Conservation (phyloP, 768 basidiomycete genomes). For the Leccinellum albellum region DNA sequence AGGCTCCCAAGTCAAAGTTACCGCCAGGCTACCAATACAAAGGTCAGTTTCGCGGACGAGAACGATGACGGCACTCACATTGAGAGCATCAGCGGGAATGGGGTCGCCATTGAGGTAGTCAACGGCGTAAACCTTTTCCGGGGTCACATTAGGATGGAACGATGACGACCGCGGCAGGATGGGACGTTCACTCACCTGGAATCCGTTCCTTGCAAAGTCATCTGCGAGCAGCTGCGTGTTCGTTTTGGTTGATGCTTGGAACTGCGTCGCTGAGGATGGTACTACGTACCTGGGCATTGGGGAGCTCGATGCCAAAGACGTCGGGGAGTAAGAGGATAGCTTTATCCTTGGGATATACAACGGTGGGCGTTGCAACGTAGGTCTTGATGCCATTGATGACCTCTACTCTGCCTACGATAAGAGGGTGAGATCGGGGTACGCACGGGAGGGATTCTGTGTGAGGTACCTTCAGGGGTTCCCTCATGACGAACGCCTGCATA, state of each 20-base stretch:
- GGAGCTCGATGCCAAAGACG: conserved; percentile 43
- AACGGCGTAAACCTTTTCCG: background rate
- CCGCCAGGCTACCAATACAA: background rate
- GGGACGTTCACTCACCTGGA: background rate
- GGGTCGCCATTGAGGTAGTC: conserved; percentile 30
- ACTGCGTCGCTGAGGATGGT: background rate
- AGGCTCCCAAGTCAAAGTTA: conserved; percentile 38
- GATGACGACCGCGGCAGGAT: no score
- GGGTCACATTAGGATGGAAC: background rate
- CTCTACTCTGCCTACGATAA: conserved; percentile 22
- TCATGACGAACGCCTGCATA: conserved; percentile 46
- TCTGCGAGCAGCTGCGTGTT: conserved; percentile 35
- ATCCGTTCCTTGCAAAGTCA: conserved; percentile 1
- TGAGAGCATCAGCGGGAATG: background rate
- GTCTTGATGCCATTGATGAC: conserved; percentile 43
- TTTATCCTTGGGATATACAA: conserved; percentile 52
- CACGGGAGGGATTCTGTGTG: background rate
- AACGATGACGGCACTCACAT: background rate
- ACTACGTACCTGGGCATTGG: conserved; percentile 4
- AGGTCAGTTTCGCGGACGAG: background rate
- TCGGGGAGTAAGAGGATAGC: conserved; percentile 54
- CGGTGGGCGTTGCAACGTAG: conserved; percentile 53
- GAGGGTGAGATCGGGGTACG: background rate
- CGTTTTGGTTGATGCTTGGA: background rate
- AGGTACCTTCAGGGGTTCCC: conserved; percentile 42